Base-by-base conservation (phyloP, 2,329 filamentous ascomycete genomes). In the Immersiporthe knoxdaviesiana region DNA sequence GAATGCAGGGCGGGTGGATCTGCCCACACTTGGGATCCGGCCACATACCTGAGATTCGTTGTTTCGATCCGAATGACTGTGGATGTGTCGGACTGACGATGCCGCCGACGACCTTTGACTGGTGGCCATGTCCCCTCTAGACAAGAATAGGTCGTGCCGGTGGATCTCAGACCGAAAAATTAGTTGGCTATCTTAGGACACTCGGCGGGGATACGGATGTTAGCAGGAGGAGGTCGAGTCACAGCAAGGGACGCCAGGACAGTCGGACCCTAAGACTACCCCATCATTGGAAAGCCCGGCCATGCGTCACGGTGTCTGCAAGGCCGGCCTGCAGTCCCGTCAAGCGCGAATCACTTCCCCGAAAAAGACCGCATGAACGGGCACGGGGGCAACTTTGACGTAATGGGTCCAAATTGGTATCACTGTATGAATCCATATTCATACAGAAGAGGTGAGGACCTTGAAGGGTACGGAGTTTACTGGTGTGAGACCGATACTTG, bases 11-110 rank as follows among this genome's bases (percentile, higher is more conserved):
- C 24, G 0, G 24, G 18, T 56, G 52, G 1, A 62, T 68, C 21
- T 58, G 47, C 3, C 63, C 63, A 1, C 10, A 12, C 47, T 6
- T 11, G 18, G n/a, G 8, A 0, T n/a, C 10, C 21, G 1, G 32
- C 27, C 12, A 58, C 3, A 21, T 16, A 10, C 67, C 67, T 10
- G 44, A 47, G 2, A 11, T 56, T 4, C 67, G 37, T 10, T 66
- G 63, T 58, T 63, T 68, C n/a, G 67, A 68, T n/a, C 63, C 63
- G 0, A 68, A 68, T 59, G 56, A 68, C 27, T 66, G 67, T 56
- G 63, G 41, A 24, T 68, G 67, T 10, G 11, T 35, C 44, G 5
- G 1, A 1, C 30, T 56, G 1, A 2, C 47, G 24, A 1, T 44
- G 41, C 14, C 2, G 1, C 44, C n/a, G n/a, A n/a, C 60, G 24